Evolutionary conservation across 2,329 filamentous ascomycete species (phyloP).

Genomic region (Penicillium sp.): DNA sequence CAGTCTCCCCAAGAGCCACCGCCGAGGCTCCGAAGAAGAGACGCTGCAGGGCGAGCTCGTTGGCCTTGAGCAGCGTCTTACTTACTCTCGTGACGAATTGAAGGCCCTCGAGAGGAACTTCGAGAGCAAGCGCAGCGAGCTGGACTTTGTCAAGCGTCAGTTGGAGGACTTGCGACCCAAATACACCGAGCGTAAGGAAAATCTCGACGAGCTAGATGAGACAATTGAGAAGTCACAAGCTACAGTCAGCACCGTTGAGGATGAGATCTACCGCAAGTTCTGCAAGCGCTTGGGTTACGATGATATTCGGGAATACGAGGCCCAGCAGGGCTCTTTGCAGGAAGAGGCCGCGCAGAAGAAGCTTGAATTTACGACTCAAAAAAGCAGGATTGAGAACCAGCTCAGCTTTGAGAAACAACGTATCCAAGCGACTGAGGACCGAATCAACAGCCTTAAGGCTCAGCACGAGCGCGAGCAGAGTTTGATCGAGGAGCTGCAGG

Average conservation of each 20-base stretch:
- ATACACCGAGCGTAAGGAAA: conserved; percentile 67
- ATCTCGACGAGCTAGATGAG: conserved; percentile 62
- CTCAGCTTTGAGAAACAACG: conserved; percentile 67
- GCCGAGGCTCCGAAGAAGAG: conserved; percentile 75
- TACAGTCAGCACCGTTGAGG: conserved; percentile 77
- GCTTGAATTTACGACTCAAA: conserved; percentile 80
- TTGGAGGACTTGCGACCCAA: conserved; percentile 75
- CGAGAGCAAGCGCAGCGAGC: conserved; percentile 76
- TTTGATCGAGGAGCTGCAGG: conserved; percentile 68
- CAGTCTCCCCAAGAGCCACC: conserved; percentile 74
- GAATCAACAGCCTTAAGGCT: conserved; percentile 67
- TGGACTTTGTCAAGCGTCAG: conserved; percentile 70
- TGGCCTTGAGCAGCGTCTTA: conserved; percentile 74
- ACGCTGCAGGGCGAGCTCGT: conserved; percentile 73
- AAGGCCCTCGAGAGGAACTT: conserved; percentile 78
- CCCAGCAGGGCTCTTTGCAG: conserved; percentile 86
- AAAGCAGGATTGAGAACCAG: conserved; percentile 60
- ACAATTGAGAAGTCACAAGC: conserved; percentile 57
- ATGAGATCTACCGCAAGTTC: conserved; percentile 81
- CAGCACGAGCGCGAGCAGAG: conserved; percentile 65
- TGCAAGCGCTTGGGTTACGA: conserved; percentile 83
- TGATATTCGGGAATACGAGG: conserved; percentile 89
- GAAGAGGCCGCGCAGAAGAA: conserved; percentile 87
- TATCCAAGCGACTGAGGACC: conserved; percentile 66
- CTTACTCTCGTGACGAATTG: conserved; percentile 71